Evolutionary conservation across 2,329 filamentous ascomycete genomes (phyloP).

Genomic region (Colletotrichum sp.): DNA sequence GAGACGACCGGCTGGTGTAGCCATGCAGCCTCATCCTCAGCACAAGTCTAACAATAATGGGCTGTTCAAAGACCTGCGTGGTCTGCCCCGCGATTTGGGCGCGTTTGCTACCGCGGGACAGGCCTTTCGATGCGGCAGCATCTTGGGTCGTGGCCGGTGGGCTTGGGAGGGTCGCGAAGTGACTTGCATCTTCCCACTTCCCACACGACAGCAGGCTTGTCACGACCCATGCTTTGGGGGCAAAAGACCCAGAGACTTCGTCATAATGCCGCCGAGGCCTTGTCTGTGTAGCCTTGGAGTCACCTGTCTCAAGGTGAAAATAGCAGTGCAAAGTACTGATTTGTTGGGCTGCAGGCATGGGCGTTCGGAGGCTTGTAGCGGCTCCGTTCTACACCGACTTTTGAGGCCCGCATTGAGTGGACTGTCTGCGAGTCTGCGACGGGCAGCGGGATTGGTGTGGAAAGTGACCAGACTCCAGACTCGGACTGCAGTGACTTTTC

Average conservation of each 20-base stretch:
- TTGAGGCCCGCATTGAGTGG: conserved; percentile 24
- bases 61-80: not conserved
- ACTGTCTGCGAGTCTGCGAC: conserved; percentile 18
- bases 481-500: conserved; percentile 3
- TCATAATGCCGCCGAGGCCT: conserved; percentile 2
- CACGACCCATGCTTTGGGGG: not conserved
- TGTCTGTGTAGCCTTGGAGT: not conserved
- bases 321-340: conserved; percentile 1
- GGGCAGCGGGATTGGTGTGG: conserved; percentile 7
- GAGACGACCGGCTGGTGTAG: not conserved
- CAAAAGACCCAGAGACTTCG: conserved; percentile 2
- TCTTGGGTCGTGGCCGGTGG: conserved; percentile 2
- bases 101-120: not conserved
- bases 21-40: conserved; percentile 13
- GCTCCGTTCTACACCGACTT: conserved; percentile 24
- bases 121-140: not conserved
- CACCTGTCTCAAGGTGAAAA: not conserved
- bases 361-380: conserved; percentile 3
- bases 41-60: not conserved
- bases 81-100: conserved; percentile 14
- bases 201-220: conserved; percentile 3
- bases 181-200: conserved; percentile 20
- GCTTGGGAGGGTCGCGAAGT: conserved; percentile 8
- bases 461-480: not conserved
- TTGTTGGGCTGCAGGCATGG: conserved; percentile 20